These are phyloP conservation scores for Mortierella sp. DNA, from an alignment of 371 early-diverging fungal species.

Conservation along the genomic window DNA sequence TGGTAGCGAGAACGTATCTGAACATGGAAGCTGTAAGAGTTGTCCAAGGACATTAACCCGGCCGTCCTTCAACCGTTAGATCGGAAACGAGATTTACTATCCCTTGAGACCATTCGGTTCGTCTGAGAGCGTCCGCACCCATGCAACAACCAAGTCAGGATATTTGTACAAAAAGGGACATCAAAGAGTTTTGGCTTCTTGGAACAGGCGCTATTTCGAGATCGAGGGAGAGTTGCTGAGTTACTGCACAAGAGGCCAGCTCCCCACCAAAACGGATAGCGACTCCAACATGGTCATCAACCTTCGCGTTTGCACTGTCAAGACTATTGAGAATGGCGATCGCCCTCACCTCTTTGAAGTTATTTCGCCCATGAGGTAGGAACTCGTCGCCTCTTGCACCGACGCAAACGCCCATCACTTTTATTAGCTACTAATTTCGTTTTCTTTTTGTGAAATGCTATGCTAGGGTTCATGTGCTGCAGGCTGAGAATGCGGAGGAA, in stretches of 20 bases:
- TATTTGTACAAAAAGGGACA: slow-evolving; percentile 82
- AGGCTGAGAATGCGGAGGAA: slow-evolving; percentile 86
- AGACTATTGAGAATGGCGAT: slow-evolving; percentile 74
- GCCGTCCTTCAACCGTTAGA: slow-evolving; percentile 14
- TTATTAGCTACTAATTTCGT: neutral
- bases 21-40: neutral
- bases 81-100: slow-evolving; percentile 58
- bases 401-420: neutral
- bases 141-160: slow-evolving; percentile 68
- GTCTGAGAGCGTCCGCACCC: slow-evolving; percentile 27
- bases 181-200: slow-evolving; percentile 78
- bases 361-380: slow-evolving; percentile 83
- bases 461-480: slow-evolving; percentile 74
- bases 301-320: slow-evolving; percentile 85
- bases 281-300: slow-evolving; percentile 67
- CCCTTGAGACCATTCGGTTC: slow-evolving; percentile 55
- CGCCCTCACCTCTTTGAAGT: slow-evolving; percentile 89
- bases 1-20: neutral
- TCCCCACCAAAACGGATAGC: slow-evolving; percentile 55
- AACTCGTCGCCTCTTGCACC: neutral
- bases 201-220: slow-evolving; percentile 82
- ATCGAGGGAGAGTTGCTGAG: slow-evolving; percentile 75
- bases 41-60: neutral
- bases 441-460: neutral
- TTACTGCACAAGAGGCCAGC: slow-evolving; percentile 65